Percentiles rank a stretch among this genome's conserved stretches.
These are phyloP conservation scores for Coniferiporia weirii DNA, from an alignment of 1,284 basidiomycete species.

Conservation along the genomic window DNA sequence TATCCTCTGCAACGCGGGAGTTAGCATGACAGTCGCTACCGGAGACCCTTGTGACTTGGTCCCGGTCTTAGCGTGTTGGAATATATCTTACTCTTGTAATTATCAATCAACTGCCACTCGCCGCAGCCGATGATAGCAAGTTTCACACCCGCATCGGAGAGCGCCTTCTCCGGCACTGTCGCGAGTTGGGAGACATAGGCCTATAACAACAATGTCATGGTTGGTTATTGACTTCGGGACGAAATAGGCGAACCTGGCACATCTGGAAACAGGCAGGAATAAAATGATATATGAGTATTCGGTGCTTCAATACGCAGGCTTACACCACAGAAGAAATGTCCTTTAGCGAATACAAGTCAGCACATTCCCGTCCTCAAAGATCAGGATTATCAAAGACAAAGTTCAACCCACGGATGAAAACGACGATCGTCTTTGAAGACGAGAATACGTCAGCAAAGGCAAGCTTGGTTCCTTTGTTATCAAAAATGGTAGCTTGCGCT, in stretches of 20 bases:
- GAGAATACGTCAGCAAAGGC: slow-evolving; percentile 47
- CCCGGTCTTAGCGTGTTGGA: not conserved
- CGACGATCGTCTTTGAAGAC: slow-evolving; percentile 47
- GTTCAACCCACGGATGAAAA: slow-evolving; percentile 54
- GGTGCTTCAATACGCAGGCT: slow-evolving; percentile 1
- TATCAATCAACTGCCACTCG: slow-evolving; percentile 46
- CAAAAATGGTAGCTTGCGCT: slow-evolving; percentile 28
- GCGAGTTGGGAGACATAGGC: slow-evolving; percentile 50
- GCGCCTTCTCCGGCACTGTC: slow-evolving; percentile 36
- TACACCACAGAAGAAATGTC: slow-evolving; percentile 66
- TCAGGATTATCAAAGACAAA: slow-evolving; percentile 15
- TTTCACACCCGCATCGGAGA: slow-evolving; percentile 38
- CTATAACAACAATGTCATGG: slow-evolving; percentile 28
- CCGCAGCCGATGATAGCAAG: slow-evolving; percentile 62
- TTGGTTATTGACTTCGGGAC: not conserved
- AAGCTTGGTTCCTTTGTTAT: slow-evolving; percentile 39
- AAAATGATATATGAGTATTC: slow-evolving; percentile 5
- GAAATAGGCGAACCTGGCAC: slow-evolving; percentile 35
- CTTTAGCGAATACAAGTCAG: slow-evolving; percentile 27
- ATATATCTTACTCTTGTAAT: slow-evolving; percentile 43
- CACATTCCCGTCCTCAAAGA: not conserved
- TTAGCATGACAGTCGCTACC: not conserved
- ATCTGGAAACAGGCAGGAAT: slow-evolving; percentile 27
- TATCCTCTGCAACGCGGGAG: slow-evolving; percentile 33
- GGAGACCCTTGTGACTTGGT: not conserved